Evolutionary conservation across 2,329 filamentous ascomycete species (phyloP).

Genomic region (Sarocladium brachiariae): DNA sequence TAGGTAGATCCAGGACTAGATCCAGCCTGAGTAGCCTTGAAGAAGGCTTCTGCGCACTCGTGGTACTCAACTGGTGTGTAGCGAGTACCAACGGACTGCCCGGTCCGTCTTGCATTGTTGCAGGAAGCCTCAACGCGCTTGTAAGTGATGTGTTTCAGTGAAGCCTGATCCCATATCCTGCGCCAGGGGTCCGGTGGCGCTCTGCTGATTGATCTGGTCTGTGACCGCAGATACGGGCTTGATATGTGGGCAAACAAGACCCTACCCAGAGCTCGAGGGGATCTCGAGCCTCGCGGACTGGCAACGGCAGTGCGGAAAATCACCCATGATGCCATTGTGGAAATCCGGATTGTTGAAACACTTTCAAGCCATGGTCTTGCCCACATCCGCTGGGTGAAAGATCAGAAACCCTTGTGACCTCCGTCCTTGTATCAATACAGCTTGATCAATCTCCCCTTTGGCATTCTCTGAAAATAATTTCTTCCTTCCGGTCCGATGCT

Average conservation of each 20-base stretch:
- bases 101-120: background rate
- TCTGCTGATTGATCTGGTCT: background rate
- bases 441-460: too few species aligned
- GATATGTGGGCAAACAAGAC: background rate
- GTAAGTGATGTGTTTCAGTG: background rate
- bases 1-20: background rate
- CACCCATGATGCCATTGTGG: background rate
- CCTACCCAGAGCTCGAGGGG: background rate
- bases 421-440: too few species aligned
- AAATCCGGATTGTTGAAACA: too few species aligned
- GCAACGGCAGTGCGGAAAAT: too few species aligned
- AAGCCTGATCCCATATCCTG: background rate
- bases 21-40: background rate
- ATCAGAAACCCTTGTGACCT: too few species aligned
- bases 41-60: slow-evolving; percentile 2
- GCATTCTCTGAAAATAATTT: too few species aligned
- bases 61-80: background rate
- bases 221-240: background rate
- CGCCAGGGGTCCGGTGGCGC: slow-evolving; percentile 3
- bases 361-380: too few species aligned
- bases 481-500: too few species aligned
- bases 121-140: background rate
- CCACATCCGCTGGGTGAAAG: too few species aligned
- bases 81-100: background rate
- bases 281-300: background rate